Evolutionary conservation across 2,329 filamentous ascomycete species (phyloP).

Genomic region (Pseudocercospora fuligena): DNA sequence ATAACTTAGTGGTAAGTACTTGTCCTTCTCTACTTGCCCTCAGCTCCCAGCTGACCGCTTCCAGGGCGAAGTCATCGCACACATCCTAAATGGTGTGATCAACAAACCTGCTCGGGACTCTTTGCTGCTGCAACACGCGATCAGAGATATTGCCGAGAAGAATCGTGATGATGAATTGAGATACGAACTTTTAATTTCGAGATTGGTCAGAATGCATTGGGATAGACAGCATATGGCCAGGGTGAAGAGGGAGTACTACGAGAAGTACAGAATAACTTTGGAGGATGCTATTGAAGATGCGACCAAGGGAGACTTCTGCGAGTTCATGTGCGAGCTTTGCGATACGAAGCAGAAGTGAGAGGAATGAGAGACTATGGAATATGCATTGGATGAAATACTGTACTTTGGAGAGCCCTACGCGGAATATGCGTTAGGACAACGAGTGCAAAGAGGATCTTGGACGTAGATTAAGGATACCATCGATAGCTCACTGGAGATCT

Average conservation of each 20-base stretch:
- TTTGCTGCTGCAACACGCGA: constrained; percentile 85
- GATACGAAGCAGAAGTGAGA: constrained; percentile 22
- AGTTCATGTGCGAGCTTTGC: constrained; percentile 42
- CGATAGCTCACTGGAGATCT: no score
- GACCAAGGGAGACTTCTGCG: constrained; percentile 68
- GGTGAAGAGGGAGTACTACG: constrained; percentile 79
- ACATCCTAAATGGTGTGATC: constrained; percentile 95
- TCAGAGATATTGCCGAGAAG: constrained; percentile 58
- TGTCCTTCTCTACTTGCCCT: constrained; percentile 18
- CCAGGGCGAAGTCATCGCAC: constrained; percentile 90
- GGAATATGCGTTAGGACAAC: not conserved
- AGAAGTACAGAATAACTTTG: constrained; percentile 75
- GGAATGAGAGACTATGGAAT: not conserved
- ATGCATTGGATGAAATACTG: not conserved
- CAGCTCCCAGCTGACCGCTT: not conserved
- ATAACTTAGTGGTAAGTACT: constrained; percentile 83
- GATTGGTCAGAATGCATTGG: constrained; percentile 91
- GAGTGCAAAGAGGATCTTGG: not conserved
- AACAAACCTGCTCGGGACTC: constrained; percentile 94
- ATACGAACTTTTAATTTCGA: constrained; percentile 83
- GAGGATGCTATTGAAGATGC: constrained; percentile 79
- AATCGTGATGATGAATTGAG: constrained; percentile 60
- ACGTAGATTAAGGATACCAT: not conserved
- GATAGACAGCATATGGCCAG: constrained; percentile 79
- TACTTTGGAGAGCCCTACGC: not conserved